phyloP scores from a whole-genome alignment of 805 yeast genomes.

The Candida endomychidarum region DNA sequence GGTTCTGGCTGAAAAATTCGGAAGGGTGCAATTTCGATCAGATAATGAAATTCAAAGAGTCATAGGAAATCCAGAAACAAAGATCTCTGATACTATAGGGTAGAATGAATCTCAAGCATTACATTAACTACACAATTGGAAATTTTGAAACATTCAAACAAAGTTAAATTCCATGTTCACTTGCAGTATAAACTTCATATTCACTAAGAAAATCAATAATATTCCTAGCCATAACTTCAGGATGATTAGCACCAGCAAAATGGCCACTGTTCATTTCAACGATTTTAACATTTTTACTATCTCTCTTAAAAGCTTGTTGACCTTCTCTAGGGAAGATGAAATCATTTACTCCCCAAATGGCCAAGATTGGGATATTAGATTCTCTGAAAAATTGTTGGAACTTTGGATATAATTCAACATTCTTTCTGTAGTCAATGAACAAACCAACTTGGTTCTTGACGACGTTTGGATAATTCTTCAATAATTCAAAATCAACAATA shows the following conservation, averaged over 20 bases:
- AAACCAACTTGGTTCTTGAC: constrained; percentile 30
- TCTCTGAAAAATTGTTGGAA: constrained; percentile 34
- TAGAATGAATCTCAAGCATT: no score
- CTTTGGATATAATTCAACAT: constrained; percentile 33
- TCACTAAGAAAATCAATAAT: constrained; percentile 21
- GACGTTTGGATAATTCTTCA: constrained; percentile 23
- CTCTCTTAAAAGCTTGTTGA: constrained; percentile 37
- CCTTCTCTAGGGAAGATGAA: constrained; percentile 33
- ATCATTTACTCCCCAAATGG: constrained; percentile 45
- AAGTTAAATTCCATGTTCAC: neutral
- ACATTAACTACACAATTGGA: no score
- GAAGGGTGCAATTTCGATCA: no score
- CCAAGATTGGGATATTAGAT: constrained; percentile 33
- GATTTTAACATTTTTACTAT: constrained; percentile 26
- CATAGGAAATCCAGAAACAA: no score
- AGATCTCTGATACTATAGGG: no score
- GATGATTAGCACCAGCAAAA: constrained; percentile 34
- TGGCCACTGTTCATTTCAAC: constrained; percentile 37
- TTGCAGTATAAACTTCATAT: constrained; percentile 3
- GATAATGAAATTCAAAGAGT: no score
- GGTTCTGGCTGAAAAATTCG: no score
- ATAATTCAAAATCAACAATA: constrained; percentile 27
- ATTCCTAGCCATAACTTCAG: constrained; percentile 27
- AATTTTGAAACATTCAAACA: no score
- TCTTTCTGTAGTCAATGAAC: constrained; percentile 35